Evolutionary conservation across 352 stramenopile genomes (phyloP), one percentile per base, ranked within the genome.

Genomic region (Phytophthora pseudosyringae): DNA sequence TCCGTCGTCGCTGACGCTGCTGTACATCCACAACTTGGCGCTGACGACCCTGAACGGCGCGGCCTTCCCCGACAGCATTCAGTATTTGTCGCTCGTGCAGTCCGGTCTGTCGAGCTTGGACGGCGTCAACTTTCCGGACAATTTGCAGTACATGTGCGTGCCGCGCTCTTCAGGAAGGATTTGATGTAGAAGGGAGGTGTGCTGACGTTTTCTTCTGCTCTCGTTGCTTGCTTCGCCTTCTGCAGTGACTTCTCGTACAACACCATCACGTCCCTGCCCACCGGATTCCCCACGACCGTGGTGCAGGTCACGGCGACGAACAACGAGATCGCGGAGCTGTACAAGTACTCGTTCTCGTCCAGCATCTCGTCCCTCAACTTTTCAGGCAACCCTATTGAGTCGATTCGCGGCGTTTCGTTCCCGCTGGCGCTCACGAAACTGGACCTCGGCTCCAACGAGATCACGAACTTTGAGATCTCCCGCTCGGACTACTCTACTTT

Each of bases 11-110:
- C 70, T 91, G 18, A 85, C 76, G 48, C 62, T 88, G 28, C 74
- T 93, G 16, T 93, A 90, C 62, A 75, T 88, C 15, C 82, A 91
- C 73, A 78, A 93, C 62, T 62, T 91, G 32, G 41, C 72, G 35
- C 59, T 93, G 25, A 40, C 63, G 16, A 76, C 76, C 26, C 39
- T 93, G 31, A 45, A 80, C 0, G 76, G 72, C 53, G 74, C 71
- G 3, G 73, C 41, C 5, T 81, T 93, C 31, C 77, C 81, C 0
- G 53, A 73, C 46, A 78, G 67, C 2, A 60, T 91, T 46, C 61
- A 75, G 44, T 71, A 75, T 53, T 63, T 86, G 51, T 85, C 70
- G 18, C 63, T 89, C 3, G 60, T 86, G 44, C 66, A 83, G 35
- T 86, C 75, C 1, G 54, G 49, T 31, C 52, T 89, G 16, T 81